Percentiles rank a stretch among this genome's conserved stretches.
phyloP scores from a whole-genome alignment of 495 filamentous ascomycete species.

The Rusavskia elegans region DNA sequence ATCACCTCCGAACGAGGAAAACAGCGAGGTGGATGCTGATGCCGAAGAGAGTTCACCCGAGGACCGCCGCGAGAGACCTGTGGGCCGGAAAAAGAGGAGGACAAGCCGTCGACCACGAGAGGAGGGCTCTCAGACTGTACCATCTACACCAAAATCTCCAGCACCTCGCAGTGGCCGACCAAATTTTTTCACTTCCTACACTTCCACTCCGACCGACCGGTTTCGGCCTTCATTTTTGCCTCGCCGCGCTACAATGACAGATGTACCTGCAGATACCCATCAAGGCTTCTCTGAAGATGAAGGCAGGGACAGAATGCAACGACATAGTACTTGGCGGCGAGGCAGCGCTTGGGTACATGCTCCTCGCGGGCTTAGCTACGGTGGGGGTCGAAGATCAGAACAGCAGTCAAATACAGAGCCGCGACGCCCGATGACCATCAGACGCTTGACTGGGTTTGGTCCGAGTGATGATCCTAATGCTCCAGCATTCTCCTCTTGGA shows the following conservation, averaged over 20 bases:
- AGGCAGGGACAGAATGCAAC: conserved; percentile 55
- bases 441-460: conserved; percentile 59
- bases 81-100: conserved; percentile 23
- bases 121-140: conserved; percentile 38
- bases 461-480: conserved; percentile 39
- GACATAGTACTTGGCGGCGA: conserved; percentile 39
- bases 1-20: conserved; percentile 45
- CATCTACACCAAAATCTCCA: conserved; percentile 39
- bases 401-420: conserved; percentile 31
- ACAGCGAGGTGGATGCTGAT: conserved; percentile 55
- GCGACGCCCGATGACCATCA: conserved; percentile 52
- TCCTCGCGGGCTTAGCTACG: conserved; percentile 39
- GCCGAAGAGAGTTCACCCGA: conserved; percentile 56
- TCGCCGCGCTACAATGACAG: conserved; percentile 53
- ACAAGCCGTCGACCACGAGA: conserved; percentile 39
- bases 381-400: conserved; percentile 19
- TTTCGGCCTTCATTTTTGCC: conserved; percentile 38
- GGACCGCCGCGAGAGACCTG: conserved; percentile 26
- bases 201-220: conserved; percentile 31
- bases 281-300: conserved; percentile 79
- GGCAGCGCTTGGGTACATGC: conserved; percentile 37
- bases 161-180: conserved; percentile 17
- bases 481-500: conserved; percentile 30
- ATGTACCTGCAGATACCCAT: conserved; percentile 46
- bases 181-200: conserved; percentile 28